Evolutionary conservation across 805 yeast species (phyloP), one percentile per base, ranked within the genome.

Genomic region (Saturnispora silvae): DNA sequence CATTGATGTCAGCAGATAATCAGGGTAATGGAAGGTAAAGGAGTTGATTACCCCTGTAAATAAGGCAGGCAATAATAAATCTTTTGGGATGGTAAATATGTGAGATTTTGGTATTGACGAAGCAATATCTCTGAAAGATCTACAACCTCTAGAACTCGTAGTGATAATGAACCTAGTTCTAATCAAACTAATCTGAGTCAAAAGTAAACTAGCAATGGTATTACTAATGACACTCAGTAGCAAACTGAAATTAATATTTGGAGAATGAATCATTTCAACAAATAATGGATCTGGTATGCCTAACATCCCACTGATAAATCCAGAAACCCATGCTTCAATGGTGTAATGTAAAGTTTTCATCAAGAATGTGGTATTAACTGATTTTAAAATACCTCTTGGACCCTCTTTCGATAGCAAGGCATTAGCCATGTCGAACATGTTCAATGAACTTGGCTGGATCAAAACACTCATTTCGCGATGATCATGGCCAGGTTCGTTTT

Each of bases 261-360:
- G 74, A 9, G 92, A 79, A 50, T 82, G 92, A 16, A 83, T 68
- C 35, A 81, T 68, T 45, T 84, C 95, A 47, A 85, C 77, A 54
- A 85, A 80, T 43, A 77, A 75, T 3, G 96, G 96, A 53, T 87
- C 96, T 0, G 96, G 95, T 22, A 85, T 73, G 15, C 81, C 79
- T 36, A 82, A 56, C 32, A 83, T 61, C 2, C 96, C 92, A 4
- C 95, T 77, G 6, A 86, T 53, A 44, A 87, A 73, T 3, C 96
- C 96, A 0, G 94, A 81, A 33, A 86, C 66, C 96, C 97, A 87
- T 1, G 95, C 84, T 51, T 83, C 89, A 32, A 86, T 61, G 0
- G 95, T 81, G 34, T 76, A 73, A 2, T 79, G 72, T 15, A 85
- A 63, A 0, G 94, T 81, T 37, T 72, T 79, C 52, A 81, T 70